These are phyloP conservation scores for Zychaea mexicana DNA, from an alignment of 371 early-diverging fungal genomes.

Conservation along the genomic window DNA sequence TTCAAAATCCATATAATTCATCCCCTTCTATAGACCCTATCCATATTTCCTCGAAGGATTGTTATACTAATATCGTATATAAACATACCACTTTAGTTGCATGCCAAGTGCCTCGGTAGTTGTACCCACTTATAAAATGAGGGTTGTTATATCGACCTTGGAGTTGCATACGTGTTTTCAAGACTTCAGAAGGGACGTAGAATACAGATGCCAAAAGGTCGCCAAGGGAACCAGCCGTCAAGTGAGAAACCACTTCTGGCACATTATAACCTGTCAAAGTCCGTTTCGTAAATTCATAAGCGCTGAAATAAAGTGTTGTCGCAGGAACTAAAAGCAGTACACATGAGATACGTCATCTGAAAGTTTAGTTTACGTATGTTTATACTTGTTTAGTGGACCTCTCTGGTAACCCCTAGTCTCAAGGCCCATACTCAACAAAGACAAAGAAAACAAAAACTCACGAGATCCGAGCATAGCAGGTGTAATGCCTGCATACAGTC, in stretches of 20 bases:
- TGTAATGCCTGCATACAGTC: constrained; percentile 73
- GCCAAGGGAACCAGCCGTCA: constrained; percentile 73
- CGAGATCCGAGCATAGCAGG: constrained; percentile 80
- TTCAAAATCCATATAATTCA: no score
- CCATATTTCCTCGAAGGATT: no score
- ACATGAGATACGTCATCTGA: no score
- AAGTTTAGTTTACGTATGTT: no score
- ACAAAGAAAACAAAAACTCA: constrained; percentile 21
- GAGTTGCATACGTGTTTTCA: constrained; percentile 82
- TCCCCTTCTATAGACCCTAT: no score
- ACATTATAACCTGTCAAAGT: constrained; percentile 54
- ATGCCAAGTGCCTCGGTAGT: constrained; percentile 73
- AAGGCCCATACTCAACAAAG: background rate
- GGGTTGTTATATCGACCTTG: constrained; percentile 83
- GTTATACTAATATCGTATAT: no score
- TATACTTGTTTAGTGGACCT: no score
- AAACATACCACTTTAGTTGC: constrained; percentile 64
- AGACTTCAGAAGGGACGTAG: constrained; percentile 81
- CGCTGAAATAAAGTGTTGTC: constrained; percentile 74
- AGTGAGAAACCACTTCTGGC: constrained; percentile 67
- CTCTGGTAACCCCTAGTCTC: no score
- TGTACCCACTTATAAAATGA: constrained; percentile 74
- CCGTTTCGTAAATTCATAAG: constrained; percentile 76
- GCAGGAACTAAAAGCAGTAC: constrained; percentile 58
- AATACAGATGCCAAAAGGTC: constrained; percentile 75